Base-by-base conservation (phyloP, 1,284 basidiomycete genomes). In the Marasmius tenuissimus region DNA sequence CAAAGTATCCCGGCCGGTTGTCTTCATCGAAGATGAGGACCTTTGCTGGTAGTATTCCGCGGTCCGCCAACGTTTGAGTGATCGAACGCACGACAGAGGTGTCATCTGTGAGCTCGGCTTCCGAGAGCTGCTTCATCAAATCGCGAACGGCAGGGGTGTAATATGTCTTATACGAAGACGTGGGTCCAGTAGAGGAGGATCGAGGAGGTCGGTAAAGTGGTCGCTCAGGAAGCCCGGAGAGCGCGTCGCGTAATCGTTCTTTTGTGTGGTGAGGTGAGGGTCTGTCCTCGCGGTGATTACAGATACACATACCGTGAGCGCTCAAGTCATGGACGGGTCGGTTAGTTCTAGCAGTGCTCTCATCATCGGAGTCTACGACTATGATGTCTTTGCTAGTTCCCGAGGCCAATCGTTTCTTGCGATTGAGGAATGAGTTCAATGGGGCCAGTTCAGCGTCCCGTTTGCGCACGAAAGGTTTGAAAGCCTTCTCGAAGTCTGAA, bases 1-100 rank as follows among this genome's bases (percentile, higher is more conserved):
- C 93, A 67, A 88, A 89, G 73, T 94, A 96, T 1, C 92, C 92
- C 18, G 93, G 93, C 38, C 93, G 85, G 0, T 82, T 80, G 71
- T 95, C 91, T 63, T 88, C 88, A 22, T 79, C 73, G 72, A 94
- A 95, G 63, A 91, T 86, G 51, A 96, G 76, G 2, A 87, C 82
- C 73, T 94, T 95, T 37, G 85, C 83, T 0, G 87, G 87, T 38
- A 92, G 74, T n/a, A 77, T 65, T 10, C 71, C 72, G 11, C 89
- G 85, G 63, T 91, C 80, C 58, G 77, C 76, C 14, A 96, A 79
- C 58, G 83, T 72, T 7, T 74, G 69, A 37, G 87, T 78, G 7
- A 91, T 74, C 6, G 73, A 71, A 34, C 87, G 85, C 22, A 92
- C 89, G 57, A 80, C 74, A 9, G 79, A 73, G 34, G 84, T 83